phyloP scores from a whole-genome alignment of 768 basidiomycete species.

The Podaxis carcinomalis region DNA sequence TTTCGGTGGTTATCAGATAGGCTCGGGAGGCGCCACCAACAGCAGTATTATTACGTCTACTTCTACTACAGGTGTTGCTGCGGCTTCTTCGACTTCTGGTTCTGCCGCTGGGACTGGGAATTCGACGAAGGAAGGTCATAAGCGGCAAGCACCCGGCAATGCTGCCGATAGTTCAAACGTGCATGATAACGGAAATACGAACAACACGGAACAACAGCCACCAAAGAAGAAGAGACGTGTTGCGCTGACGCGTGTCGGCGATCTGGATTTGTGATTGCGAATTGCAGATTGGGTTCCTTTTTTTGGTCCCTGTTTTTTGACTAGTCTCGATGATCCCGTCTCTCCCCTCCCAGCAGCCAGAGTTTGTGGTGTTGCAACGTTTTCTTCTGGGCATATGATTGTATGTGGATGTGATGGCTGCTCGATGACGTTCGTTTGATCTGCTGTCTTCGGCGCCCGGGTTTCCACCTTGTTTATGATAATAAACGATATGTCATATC shows the following conservation, averaged over 20 bases:
- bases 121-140: constrained; percentile 4
- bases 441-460: background rate
- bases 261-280: constrained; percentile 34
- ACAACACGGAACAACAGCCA: constrained; percentile 39
- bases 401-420: too few relatives aligned
- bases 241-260: constrained; percentile 68
- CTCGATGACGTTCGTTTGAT: too few relatives aligned
- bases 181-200: background rate
- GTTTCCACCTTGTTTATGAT: background rate
- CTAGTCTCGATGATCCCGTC: background rate
- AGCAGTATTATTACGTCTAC: background rate
- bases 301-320: background rate
- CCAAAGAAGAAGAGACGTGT: constrained; percentile 85
- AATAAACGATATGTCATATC: background rate
- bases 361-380: too few relatives aligned
- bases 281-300: background rate
- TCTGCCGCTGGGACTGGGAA: constrained; percentile 6
- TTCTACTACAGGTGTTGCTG: background rate
- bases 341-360: too few relatives aligned
- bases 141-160: constrained; percentile 19
- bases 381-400: background rate
- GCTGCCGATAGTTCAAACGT: background rate
- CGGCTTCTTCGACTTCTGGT: constrained; percentile 21
- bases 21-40: background rate
- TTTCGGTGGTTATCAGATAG: constrained; percentile 7